Evolutionary conservation across 768 basidiomycete genomes (phyloP).

Genomic region (Pleurotus djamor): DNA sequence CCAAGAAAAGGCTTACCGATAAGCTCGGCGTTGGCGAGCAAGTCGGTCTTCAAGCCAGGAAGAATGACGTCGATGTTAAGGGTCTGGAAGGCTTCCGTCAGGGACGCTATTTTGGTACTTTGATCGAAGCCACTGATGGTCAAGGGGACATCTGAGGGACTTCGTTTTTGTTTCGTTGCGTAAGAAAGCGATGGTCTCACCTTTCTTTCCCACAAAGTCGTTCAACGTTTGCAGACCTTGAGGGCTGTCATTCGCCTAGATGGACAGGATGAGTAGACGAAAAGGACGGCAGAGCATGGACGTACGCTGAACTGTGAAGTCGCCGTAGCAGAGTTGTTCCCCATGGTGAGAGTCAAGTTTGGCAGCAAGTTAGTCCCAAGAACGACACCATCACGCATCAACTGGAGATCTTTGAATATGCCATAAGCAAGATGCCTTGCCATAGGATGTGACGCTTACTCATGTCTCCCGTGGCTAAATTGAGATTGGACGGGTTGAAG

Average conservation of each 20-base stretch:
- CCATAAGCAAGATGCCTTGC: neutral
- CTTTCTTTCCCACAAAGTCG: slow-evolving; percentile 63
- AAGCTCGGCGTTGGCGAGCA: slow-evolving; percentile 56
- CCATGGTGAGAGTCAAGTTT: slow-evolving; percentile 54
- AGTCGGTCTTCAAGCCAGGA: slow-evolving; percentile 56
- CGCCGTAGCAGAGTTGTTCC: slow-evolving; percentile 55
- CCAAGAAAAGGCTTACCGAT: slow-evolving; percentile 33
- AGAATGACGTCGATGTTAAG: slow-evolving; percentile 54
- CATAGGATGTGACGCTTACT: slow-evolving; percentile 35
- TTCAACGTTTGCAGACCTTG: slow-evolving; percentile 62
- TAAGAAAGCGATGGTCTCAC: slow-evolving; percentile 21
- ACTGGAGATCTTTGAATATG: slow-evolving; percentile 44
- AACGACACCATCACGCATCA: slow-evolving; percentile 45
- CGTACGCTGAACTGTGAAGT: slow-evolving; percentile 49
- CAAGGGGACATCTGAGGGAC: slow-evolving; percentile 47
- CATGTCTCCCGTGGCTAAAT: slow-evolving; percentile 59
- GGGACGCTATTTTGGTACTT: slow-evolving; percentile 58
- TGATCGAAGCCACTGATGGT: slow-evolving; percentile 55
- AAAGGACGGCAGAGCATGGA: no score
- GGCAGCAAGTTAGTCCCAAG: slow-evolving; percentile 65
- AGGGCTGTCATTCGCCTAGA: slow-evolving; percentile 57
- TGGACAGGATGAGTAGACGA: slow-evolving; percentile 7
- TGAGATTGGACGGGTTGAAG: slow-evolving; percentile 65
- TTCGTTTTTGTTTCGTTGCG: neutral
- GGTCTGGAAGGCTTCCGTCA: slow-evolving; percentile 59